Conservation (phyloP, 495 filamentous ascomycete species). For the Annulohypoxylon maeteangense region DNA sequence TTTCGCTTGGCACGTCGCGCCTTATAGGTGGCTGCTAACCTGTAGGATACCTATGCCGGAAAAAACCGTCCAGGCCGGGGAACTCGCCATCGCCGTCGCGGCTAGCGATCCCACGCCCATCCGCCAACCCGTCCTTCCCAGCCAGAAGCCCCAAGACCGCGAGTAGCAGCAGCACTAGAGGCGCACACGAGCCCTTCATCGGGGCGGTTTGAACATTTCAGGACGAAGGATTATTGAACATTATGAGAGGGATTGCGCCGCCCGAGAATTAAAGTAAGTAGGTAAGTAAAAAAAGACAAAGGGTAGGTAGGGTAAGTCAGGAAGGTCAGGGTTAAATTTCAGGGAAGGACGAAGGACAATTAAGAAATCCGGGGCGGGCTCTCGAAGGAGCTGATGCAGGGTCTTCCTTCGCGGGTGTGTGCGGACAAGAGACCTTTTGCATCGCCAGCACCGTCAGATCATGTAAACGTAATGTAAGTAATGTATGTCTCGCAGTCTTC, state of each 20-base stretch:
- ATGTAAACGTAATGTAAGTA: not conserved
- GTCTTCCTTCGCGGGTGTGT: not conserved
- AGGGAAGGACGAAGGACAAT: not conserved
- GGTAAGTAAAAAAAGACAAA: too few relatives aligned
- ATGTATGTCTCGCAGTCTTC: conserved; percentile 9
- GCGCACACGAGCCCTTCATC: conserved; percentile 48
- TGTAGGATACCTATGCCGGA: conserved; percentile 43
- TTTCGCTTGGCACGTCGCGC: not conserved
- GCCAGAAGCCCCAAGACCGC: conserved; percentile 44
- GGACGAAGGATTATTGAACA: conserved; percentile 39
- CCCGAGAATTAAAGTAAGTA: conserved; percentile 29
- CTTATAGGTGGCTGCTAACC: conserved; percentile 25
- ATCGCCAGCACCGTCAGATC: conserved; percentile 17
- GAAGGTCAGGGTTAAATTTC: conserved; percentile 16
- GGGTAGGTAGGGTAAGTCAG: conserved; percentile 17
- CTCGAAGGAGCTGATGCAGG: not conserved
- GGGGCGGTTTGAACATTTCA: conserved; percentile 43
- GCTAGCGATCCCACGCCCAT: conserved; percentile 30
- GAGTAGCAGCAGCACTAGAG: conserved; percentile 40
- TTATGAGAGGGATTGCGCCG: conserved; percentile 29
- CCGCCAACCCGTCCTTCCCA: conserved; percentile 19
- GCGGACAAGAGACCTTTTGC: conserved; percentile 1
- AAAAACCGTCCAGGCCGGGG: conserved; percentile 39
- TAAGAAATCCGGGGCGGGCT: not conserved
- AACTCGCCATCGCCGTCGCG: conserved; percentile 29